Evolutionary conservation across 2,329 filamentous ascomycete genomes (phyloP), one percentile per base, ranked within the genome.

Genomic region (Colletotrichum lentis): DNA sequence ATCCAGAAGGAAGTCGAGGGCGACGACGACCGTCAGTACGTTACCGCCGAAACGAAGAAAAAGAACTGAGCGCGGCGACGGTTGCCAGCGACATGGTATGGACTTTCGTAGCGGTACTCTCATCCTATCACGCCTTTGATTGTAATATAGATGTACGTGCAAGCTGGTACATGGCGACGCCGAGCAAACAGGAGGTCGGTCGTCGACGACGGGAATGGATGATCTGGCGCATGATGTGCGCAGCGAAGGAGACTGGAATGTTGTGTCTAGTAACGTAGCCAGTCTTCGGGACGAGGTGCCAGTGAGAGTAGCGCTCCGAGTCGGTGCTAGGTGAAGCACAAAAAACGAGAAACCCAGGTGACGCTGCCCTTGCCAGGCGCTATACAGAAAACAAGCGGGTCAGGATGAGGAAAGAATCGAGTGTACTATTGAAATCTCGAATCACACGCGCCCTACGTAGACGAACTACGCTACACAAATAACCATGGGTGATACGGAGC

Each of bases 1-100:
- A 85, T 91, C 71, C 83, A 89, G 74, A 63, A 68, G 44, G 50
- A 65, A 20, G 90, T 92, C 14, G 72, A 73, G 46, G 72, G 72
- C 49, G 62, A 71, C 18, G 72, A 73, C 52, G 68, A 72, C 64
- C 71, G 72, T 41, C 62, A 62, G 22, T 73, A 73, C 53, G 49
- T 43, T 5, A 39, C 58, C 8, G 76, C 74, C 3, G 55, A 65
- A 18, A 46, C 35, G 11, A 73, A 73, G 67, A 73, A 73, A 65
- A 72, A 46, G 18, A 67, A 68, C 53, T 71, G 61, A 66, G 47
- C 20, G 41, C 27, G 41, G 43, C 4, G 24, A 27, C 49, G 24
- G 16, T n/a, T n/a, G 16, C 11, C 18, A 2, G 10, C 49, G n/a
- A 37, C 27, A 20, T 39, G 49, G 14, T 63, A 41, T 44, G 22